Evolutionary conservation across 345 rosid species (phyloP).

Genomic region (Eucalyptus camaldulensis): DNA sequence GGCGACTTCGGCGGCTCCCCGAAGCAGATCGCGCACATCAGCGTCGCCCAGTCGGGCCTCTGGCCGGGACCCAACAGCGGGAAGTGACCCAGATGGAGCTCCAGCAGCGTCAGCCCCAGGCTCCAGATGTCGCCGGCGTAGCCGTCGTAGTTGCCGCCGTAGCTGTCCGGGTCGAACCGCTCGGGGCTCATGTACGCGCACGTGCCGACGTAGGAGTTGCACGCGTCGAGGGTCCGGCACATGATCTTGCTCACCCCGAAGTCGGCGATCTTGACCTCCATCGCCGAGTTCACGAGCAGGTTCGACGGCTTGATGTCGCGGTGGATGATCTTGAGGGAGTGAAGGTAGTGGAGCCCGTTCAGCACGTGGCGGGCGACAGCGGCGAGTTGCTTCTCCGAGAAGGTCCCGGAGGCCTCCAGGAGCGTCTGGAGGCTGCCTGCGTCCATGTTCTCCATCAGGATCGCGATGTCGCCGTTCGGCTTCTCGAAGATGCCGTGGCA

Average conservation of each 20-base stretch:
- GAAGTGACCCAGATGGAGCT: slow-evolving; percentile 68
- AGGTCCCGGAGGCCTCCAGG: slow-evolving; percentile 20
- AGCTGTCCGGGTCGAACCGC: slow-evolving; percentile 58
- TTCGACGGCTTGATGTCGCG: slow-evolving; percentile 86
- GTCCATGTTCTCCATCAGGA: slow-evolving; percentile 83
- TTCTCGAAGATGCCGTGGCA: slow-evolving; percentile 52
- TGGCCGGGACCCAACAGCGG: slow-evolving; percentile 60
- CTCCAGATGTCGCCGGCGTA: slow-evolving; percentile 91
- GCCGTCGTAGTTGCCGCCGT: slow-evolving; percentile 48
- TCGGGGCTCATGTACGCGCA: slow-evolving; percentile 97
- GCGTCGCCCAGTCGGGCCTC: slow-evolving; percentile 81
- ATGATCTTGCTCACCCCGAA: slow-evolving; percentile 82
- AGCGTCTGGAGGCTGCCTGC: slow-evolving; percentile 53
- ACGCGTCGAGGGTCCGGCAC: slow-evolving; percentile 50
- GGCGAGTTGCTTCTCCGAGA: slow-evolving; percentile 35
- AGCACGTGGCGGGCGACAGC: slow-evolving; percentile 52
- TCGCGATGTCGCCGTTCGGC: slow-evolving; percentile 53
- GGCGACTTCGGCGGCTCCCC: slow-evolving; percentile 73
- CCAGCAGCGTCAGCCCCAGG: slow-evolving; percentile 66
- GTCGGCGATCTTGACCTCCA: slow-evolving; percentile 76
- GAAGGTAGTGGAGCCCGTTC: slow-evolving; percentile 52
- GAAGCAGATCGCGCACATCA: slow-evolving; percentile 89
- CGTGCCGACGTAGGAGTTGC: slow-evolving; percentile 86
- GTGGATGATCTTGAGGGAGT: slow-evolving; percentile 58
- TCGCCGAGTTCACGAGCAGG: slow-evolving; percentile 34